These are phyloP conservation scores for Trichoderma breve DNA, from an alignment of 2,329 filamentous ascomycete genomes.

Conservation along the genomic window DNA sequence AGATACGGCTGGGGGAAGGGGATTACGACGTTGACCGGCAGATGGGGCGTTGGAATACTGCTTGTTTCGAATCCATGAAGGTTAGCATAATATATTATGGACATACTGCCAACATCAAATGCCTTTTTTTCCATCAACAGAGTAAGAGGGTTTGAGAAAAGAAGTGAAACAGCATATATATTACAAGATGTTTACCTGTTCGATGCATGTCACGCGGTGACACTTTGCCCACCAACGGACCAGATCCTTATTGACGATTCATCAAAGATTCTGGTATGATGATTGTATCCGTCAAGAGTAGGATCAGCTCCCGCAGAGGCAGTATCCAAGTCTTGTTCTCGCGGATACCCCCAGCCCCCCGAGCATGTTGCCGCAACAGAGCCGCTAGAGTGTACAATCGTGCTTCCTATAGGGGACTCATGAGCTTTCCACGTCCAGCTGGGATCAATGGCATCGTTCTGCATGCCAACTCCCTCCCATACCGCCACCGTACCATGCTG, in stretches of 20 bases:
- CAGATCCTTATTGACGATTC: constrained; percentile 28
- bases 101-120: background rate
- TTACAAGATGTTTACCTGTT: background rate
- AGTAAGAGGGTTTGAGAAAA: background rate
- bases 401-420: constrained; percentile 47
- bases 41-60: background rate
- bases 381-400: constrained; percentile 52
- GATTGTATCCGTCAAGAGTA: background rate
- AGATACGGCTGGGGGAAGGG: background rate
- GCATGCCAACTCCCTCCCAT: constrained; percentile 56
- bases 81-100: background rate
- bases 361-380: constrained; percentile 57
- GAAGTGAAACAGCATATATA: background rate
- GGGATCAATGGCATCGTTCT: constrained; percentile 43
- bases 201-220: background rate
- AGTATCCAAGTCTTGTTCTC: constrained; percentile 14
- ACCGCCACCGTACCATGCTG: constrained; percentile 54
- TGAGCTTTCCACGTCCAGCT: constrained; percentile 53
- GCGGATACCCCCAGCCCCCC: constrained; percentile 48
- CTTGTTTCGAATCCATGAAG: background rate
- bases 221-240: constrained; percentile 20
- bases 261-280: constrained; percentile 18
- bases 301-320: background rate
- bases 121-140: background rate
- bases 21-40: background rate